Conservation (phyloP, 1,284 basidiomycete genomes). For the Fomitopsis schrenkii region DNA sequence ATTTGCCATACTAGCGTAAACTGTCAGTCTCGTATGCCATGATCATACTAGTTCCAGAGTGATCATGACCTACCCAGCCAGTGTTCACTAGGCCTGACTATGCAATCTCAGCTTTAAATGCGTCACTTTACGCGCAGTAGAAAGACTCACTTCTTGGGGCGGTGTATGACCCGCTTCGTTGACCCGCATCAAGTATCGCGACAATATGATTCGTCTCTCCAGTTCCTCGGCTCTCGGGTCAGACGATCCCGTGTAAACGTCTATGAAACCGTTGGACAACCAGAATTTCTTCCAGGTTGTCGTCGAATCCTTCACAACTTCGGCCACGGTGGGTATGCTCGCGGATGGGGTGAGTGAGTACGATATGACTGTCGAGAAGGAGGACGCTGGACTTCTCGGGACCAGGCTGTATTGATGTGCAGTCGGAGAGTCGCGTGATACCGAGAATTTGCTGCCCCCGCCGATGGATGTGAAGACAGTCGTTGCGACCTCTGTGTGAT, state of each 20-base stretch:
- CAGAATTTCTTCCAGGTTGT: constrained; percentile 45
- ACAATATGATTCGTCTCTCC: constrained; percentile 52
- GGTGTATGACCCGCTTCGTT: constrained; percentile 55
- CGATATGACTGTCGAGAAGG: constrained; percentile 32
- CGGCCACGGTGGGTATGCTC: constrained; percentile 18
- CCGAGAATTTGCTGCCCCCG: constrained; percentile 35
- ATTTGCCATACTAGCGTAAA: constrained; percentile 42
- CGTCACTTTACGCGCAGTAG: not conserved
- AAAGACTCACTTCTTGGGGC: constrained; percentile 49
- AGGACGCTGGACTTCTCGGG: constrained; percentile 11
- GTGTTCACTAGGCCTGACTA: constrained; percentile 57
- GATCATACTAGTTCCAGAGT: not conserved
- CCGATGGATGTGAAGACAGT: constrained; percentile 42
- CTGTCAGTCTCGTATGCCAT: constrained; percentile 3
- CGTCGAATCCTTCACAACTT: constrained; percentile 33
- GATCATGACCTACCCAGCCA: constrained; percentile 44
- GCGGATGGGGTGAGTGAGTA: constrained; percentile 24
- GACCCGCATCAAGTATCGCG: constrained; percentile 53
- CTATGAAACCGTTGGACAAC: constrained; percentile 47
- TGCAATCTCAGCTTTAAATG: constrained; percentile 2
- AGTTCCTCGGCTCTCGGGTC: constrained; percentile 50
- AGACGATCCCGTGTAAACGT: constrained; percentile 44
- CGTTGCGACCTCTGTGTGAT: constrained; percentile 37
- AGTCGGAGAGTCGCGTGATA: constrained; percentile 37
- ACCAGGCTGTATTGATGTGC: constrained; percentile 44